phyloP scores from a whole-genome alignment of 306 rosid species.

The peach (Prunus persica) region Prunus_persica_NCBIv2 NC_034014.1:2899001-2899500 shows the following conservation, averaged over 20 bases:
- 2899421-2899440: not conserved
- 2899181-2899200: conserved; percentile 9
- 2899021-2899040: not conserved
- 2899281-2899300: not conserved
- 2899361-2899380: not conserved
- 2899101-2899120: conserved; percentile 22
- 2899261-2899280: not conserved
- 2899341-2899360: not conserved
- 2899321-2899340: not conserved
- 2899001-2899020: not conserved
- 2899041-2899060: not conserved
- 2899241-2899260: conserved; percentile 19
- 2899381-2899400: not conserved
- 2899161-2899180: conserved; percentile 13
- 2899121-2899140: conserved; percentile 11
- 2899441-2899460: not conserved
- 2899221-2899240: conserved; percentile 1
- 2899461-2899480: not conserved
- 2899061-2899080: not conserved
- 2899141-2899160: conserved; percentile 1
- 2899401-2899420: not conserved
- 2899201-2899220: conserved; percentile 2
- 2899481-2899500: too few species aligned
- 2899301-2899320: not conserved
- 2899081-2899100: not conserved